Conservation (phyloP, 2,329 filamentous ascomycete genomes). For the Pyrenophora tritici-repentis region DNA sequence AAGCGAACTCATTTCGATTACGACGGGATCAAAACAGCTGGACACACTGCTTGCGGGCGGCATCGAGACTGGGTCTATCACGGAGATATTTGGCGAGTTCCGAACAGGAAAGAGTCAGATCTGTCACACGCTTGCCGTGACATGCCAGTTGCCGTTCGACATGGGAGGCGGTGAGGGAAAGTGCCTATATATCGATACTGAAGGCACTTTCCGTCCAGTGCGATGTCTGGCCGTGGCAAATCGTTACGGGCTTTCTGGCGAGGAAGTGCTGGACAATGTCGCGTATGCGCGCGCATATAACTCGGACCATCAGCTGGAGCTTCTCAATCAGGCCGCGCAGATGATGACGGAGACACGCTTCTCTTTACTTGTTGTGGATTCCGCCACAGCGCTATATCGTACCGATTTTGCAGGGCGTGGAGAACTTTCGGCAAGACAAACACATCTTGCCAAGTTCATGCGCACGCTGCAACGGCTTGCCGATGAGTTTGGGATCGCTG, state of each 20-base stretch:
- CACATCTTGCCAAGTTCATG: constrained; percentile 87
- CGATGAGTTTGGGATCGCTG: constrained; percentile 89
- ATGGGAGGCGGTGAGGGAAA: constrained; percentile 99
- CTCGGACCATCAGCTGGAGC: constrained; percentile 93
- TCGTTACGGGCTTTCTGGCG: constrained; percentile 89
- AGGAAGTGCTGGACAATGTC: constrained; percentile 97
- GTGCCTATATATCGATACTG: constrained; percentile 97
- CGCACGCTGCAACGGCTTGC: constrained; percentile 77
- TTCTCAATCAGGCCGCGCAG: constrained; percentile 90
- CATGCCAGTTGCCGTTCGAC: constrained; percentile 95
- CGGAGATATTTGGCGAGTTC: constrained; percentile 97
- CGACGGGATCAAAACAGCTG: constrained; percentile 95
- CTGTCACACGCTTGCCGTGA: constrained; percentile 97
- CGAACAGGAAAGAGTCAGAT: constrained; percentile 98
- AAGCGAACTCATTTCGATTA: constrained; percentile 96
- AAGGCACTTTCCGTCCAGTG: constrained; percentile 92
- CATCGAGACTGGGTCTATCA: constrained; percentile 95
- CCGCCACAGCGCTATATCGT: constrained; percentile 90
- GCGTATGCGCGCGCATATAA: constrained; percentile 98
- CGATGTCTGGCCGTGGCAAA: constrained; percentile 90
- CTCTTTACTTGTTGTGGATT: constrained; percentile 93
- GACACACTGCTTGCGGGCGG: constrained; percentile 94
- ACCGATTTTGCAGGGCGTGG: constrained; percentile 97
- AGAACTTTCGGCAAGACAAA: constrained; percentile 91
- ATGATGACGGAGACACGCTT: constrained; percentile 99